Conservation (phyloP, 345 rosid genomes). For the Salix arbutifolia region DNA sequence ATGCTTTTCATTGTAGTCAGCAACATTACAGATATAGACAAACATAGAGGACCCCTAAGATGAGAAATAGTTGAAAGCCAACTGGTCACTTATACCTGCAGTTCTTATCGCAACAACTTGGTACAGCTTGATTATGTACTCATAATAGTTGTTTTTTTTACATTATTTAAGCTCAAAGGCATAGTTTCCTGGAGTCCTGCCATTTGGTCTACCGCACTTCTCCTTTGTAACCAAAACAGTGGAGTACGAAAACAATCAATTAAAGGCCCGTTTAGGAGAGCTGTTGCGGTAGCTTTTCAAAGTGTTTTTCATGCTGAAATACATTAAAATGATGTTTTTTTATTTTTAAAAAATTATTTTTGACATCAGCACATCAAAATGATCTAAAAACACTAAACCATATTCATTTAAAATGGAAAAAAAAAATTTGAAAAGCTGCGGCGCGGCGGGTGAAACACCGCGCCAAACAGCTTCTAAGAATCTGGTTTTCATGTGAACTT, state of each 20-base stretch:
- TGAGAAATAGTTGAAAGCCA: neutral
- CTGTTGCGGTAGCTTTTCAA: no score
- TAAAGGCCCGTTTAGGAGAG: no score
- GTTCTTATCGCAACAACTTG: neutral
- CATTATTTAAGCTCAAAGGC: neutral
- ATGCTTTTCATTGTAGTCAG: neutral
- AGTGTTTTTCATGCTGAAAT: no score
- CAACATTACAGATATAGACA: neutral
- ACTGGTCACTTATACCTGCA: neutral
- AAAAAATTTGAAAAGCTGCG: no score
- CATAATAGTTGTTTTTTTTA: neutral
- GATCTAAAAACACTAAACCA: no score
- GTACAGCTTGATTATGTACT: neutral
- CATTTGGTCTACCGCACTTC: neutral
- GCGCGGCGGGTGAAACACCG: no score
- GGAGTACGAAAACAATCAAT: neutral
- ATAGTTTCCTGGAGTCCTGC: neutral
- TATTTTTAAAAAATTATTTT: no score
- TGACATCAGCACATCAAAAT: no score
- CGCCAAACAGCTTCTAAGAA: no score
- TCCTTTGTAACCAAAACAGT: neutral
- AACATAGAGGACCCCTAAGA: neutral
- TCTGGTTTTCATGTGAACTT: no score
- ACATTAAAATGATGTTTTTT: no score
- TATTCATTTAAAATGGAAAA: no score